Conservation (phyloP, 179 eudicot species). For the Beta lomatogona region DNA sequence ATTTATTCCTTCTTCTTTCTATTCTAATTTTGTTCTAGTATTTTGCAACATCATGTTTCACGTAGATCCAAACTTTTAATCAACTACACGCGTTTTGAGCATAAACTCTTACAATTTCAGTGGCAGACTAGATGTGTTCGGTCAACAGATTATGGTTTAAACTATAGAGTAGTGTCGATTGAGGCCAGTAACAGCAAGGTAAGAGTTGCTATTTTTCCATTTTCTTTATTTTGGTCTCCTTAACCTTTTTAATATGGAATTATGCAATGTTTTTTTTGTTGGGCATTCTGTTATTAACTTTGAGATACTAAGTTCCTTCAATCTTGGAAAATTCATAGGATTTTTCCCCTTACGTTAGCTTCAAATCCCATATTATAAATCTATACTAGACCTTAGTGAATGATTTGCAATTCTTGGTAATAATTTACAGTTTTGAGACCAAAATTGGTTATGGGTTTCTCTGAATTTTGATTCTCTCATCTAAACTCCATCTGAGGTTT, state of each 20-base stretch:
- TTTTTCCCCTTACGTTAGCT: constrained; percentile 23
- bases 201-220: no score
- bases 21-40: no score
- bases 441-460: constrained; percentile 29
- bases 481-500: constrained; percentile 29
- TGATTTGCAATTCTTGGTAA: constrained; percentile 30
- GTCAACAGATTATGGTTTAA: no score
- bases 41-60: no score
- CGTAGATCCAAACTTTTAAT: no score
- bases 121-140: no score
- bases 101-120: no score
- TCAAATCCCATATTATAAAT: constrained; percentile 38
- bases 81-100: no score
- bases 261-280: constrained; percentile 12
- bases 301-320: constrained; percentile 28
- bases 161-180: no score
- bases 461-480: constrained; percentile 27
- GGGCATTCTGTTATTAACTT: constrained; percentile 7
- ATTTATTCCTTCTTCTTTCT: no score
- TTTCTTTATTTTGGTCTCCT: no score
- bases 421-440: constrained; percentile 33
- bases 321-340: constrained; percentile 28
- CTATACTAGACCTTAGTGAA: not conserved
- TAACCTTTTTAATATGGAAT: not conserved
- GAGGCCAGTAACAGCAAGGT: no score